phyloP scores from a whole-genome alignment of 805 yeast species.

The Suhomyces emberorum region DNA sequence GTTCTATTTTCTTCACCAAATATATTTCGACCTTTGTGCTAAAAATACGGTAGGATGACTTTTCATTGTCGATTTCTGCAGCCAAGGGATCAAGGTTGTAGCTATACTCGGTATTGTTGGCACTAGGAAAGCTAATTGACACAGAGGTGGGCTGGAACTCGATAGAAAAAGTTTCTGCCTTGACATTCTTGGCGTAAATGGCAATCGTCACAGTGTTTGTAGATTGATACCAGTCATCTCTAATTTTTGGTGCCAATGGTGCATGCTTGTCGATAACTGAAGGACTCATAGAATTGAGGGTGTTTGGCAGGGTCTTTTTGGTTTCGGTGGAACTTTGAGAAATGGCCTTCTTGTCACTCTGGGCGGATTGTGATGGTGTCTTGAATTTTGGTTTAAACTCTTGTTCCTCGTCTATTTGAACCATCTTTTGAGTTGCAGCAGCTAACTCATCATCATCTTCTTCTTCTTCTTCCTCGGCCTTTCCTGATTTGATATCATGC shows the following conservation, averaged over 20 bases:
- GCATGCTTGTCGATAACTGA: slow-evolving; percentile 38
- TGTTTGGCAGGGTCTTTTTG: slow-evolving; percentile 1
- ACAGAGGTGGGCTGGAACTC: slow-evolving; percentile 36
- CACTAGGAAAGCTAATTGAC: slow-evolving; percentile 45
- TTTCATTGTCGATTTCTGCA: slow-evolving; percentile 45
- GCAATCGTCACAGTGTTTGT: slow-evolving; percentile 55
- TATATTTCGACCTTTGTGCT: slow-evolving; percentile 72
- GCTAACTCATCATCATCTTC: slow-evolving; percentile 1
- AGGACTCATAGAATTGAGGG: slow-evolving; percentile 26
- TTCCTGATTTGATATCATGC: slow-evolving; percentile 28
- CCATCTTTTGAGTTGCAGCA: neutral
- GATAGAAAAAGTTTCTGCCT: slow-evolving; percentile 44
- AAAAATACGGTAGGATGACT: slow-evolving; percentile 50
- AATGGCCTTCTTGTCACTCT: neutral
- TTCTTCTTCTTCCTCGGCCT: slow-evolving; percentile 5
- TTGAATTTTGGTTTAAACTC: neutral
- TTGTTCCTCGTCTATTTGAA: neutral
- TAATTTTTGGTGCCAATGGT: slow-evolving; percentile 33
- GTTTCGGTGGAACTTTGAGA: slow-evolving; percentile 1
- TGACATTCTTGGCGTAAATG: slow-evolving; percentile 66
- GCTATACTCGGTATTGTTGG: slow-evolving; percentile 52
- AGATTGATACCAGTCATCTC: slow-evolving; percentile 61
- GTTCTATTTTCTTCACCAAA: slow-evolving; percentile 44
- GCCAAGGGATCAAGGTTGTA: slow-evolving; percentile 54
- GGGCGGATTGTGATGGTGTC: neutral